phyloP scores from a whole-genome alignment of 2,329 filamentous ascomycete species.

The Neopestalotiopsis sp. region DNA sequence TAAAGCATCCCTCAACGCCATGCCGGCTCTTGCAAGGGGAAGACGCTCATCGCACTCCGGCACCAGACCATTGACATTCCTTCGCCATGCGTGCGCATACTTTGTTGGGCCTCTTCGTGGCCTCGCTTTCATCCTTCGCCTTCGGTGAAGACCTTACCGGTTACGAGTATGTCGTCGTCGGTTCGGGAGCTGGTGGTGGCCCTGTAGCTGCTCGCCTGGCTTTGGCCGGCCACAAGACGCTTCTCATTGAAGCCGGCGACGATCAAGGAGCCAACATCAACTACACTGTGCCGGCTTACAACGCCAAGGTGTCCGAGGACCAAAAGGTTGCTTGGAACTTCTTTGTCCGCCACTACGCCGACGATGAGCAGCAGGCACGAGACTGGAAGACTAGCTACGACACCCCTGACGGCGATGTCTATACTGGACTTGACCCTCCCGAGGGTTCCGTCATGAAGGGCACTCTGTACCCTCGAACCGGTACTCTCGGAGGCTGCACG shows the following conservation, averaged over 20 bases:
- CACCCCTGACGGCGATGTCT: constrained; percentile 50
- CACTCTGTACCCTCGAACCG: constrained; percentile 60
- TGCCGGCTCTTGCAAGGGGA: neutral
- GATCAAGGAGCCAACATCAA: constrained; percentile 54
- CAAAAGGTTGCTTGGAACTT: constrained; percentile 64
- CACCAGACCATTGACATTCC: neutral
- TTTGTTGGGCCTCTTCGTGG: neutral
- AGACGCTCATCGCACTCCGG: neutral
- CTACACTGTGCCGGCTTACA: constrained; percentile 58
- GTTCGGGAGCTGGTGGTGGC: constrained; percentile 64
- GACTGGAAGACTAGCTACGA: constrained; percentile 64
- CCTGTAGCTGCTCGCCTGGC: constrained; percentile 63
- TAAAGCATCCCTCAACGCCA: neutral
- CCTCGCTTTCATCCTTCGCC: neutral
- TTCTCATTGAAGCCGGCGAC: constrained; percentile 64
- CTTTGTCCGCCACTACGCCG: constrained; percentile 64
- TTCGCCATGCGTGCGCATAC: neutral
- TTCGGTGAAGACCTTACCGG: neutral
- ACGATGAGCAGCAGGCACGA: constrained; percentile 53
- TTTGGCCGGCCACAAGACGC: constrained; percentile 59
- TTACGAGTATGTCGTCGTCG: constrained; percentile 68
- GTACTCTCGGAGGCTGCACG: constrained; percentile 61
- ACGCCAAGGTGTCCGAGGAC: constrained; percentile 57
- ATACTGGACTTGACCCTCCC: constrained; percentile 58
- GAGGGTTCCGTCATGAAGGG: constrained; percentile 53